Evolutionary conservation across 192 early-diverging fungal species (phyloP), one percentile per base, ranked within the genome.

Genomic region (Cladochytrium replicatum): DNA sequence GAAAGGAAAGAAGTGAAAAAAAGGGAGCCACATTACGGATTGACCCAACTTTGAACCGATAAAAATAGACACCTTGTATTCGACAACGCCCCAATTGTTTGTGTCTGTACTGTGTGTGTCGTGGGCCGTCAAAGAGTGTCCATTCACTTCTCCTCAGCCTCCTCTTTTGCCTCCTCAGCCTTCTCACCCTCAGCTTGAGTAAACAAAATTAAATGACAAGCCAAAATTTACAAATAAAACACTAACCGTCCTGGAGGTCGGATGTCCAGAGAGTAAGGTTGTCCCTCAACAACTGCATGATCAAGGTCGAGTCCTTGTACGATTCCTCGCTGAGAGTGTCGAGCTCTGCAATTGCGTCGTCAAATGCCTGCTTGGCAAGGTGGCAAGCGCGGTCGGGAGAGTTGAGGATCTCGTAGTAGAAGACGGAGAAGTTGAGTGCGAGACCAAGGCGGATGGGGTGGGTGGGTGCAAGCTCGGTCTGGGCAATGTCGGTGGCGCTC

Each of bases 251-350:
- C 66, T 87, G 88, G 58, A 93, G 78, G 58, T 98, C 94, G 53
- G 92, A 92, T 48, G 92, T 96, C 95, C 95, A 98, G 50, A 98
- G 83, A 42, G 95, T 96, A 63, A 98, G 80, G 79, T 98, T 98
- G 74, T 98, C 95, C 55, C 95, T 81, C 61, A 98, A 76, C 46
- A 98, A 80, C 76, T 98, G 95, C 95, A 98, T 98, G 72, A 98
- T 98, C 55, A 98, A 78, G 43, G 95, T 97, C 41, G 88, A 91
- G 69, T 97, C 93, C 82, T 96, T 98, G 87, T 98, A 98, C 48
- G 88, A 91, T 72, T 96, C 95, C 72, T 98, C 95, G 67, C 82
- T 88, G 46, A 98, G 82, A 53, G 88, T 93, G 80, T 98, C 95
- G 48, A 98, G 78, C 74, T 96, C 95, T 32, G 95, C 91, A 69